Conservation (phyloP, 129 eudicot species). For the Helianthus tuberosus region DNA sequence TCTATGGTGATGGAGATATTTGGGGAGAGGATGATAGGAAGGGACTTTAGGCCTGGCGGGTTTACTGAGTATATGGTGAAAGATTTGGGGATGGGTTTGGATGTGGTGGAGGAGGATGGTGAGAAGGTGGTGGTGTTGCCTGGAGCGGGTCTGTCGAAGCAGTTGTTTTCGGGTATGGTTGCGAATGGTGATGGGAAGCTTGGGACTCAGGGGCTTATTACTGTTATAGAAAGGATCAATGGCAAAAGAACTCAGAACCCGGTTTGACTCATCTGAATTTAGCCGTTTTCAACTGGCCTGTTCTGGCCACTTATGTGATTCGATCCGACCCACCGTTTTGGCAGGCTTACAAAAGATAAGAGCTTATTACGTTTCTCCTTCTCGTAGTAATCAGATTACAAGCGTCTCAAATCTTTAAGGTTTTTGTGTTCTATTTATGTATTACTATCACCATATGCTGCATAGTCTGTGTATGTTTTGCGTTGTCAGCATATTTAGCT, state of each 20-base stretch:
- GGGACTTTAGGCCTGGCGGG: constrained; percentile 91
- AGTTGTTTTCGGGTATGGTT: constrained; percentile 73
- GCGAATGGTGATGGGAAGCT: constrained; percentile 94
- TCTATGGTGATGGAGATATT: constrained; percentile 82
- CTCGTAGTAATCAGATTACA: background rate
- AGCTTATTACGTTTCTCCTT: background rate
- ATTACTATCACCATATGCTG: constrained; percentile 6
- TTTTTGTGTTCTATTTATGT: constrained; percentile 18
- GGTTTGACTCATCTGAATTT: no score
- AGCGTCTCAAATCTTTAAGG: background rate
- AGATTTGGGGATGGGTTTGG: constrained; percentile 89
- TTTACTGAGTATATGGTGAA: constrained; percentile 94
- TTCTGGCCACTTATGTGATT: no score
- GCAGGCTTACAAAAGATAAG: constrained; percentile 9
- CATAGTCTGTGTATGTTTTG: constrained; percentile 1
- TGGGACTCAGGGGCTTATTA: constrained; percentile 77
- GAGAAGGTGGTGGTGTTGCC: constrained; percentile 66
- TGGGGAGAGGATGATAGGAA: constrained; percentile 78
- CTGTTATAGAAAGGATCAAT: constrained; percentile 76
- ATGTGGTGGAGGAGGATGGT: constrained; percentile 64
- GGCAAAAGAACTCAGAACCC: constrained; percentile 35
- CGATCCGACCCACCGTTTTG: no score
- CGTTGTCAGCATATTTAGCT: background rate
- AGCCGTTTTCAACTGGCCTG: no score
- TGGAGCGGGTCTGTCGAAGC: constrained; percentile 76